phyloP scores from a whole-genome alignment of 495 filamentous ascomycete genomes.

The Neurospora sp. region DNA sequence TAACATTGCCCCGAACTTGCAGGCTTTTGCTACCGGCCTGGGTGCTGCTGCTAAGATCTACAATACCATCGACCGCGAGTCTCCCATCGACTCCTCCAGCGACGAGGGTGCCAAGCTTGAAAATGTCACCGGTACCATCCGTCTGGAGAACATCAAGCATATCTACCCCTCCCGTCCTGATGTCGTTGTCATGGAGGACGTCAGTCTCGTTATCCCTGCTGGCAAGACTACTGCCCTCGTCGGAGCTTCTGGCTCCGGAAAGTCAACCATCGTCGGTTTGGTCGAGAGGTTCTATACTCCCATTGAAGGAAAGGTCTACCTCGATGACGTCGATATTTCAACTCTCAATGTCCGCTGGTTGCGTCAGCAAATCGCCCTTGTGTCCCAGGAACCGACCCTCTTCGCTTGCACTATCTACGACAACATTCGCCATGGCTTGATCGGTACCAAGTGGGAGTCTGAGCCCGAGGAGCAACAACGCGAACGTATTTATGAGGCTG shows the following conservation, averaged over 20 bases:
- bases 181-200: constrained; percentile 74
- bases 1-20: constrained; percentile 75
- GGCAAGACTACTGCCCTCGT: constrained; percentile 84
- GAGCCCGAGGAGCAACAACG: constrained; percentile 52
- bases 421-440: constrained; percentile 80
- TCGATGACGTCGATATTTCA: constrained; percentile 78
- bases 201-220: constrained; percentile 67
- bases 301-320: constrained; percentile 62
- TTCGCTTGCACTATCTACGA: constrained; percentile 80
- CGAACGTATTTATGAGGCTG: constrained; percentile 67
- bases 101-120: constrained; percentile 62
- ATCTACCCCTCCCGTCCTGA: constrained; percentile 91
- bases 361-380: constrained; percentile 80
- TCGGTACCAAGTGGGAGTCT: constrained; percentile 69
- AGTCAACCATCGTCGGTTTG: constrained; percentile 84
- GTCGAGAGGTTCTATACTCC: constrained; percentile 92
- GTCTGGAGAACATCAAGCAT: constrained; percentile 76
- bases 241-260: constrained; percentile 79
- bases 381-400: constrained; percentile 71
- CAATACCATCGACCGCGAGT: constrained; percentile 81
- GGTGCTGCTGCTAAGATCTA: constrained; percentile 87
- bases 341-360: constrained; percentile 83
- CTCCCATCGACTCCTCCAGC: constrained; percentile 71
- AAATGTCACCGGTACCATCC: constrained; percentile 63
- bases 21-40: constrained; percentile 64